A percentile compares a stretch with the other conserved stretches of the same genome.
phyloP scores from a whole-genome alignment of 306 rosid species.

The Lablab purpureus region DNA sequence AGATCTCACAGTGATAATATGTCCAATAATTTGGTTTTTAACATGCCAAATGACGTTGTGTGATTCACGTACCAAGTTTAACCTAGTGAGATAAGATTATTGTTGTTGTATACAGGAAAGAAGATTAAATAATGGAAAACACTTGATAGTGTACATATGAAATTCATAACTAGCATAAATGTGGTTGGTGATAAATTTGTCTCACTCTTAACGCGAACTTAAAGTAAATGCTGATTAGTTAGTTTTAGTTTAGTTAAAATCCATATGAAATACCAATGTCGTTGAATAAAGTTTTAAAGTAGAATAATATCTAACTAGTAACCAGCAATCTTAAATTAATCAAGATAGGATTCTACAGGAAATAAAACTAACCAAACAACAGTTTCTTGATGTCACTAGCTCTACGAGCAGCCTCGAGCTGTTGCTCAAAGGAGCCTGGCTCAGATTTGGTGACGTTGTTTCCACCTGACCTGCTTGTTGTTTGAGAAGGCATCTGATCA shows the following conservation, averaged over 20 bases:
- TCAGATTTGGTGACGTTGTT: conserved; percentile 57
- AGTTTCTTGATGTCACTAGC: conserved; percentile 87
- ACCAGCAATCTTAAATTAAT: conserved; percentile 28
- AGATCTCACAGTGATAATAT: not conserved
- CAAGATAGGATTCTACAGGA: conserved; percentile 1
- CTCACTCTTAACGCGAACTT: not conserved
- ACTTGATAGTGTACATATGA: not conserved
- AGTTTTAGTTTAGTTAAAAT: not conserved
- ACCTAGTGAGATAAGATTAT: not conserved
- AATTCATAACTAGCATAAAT: not conserved
- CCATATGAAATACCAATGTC: not conserved
- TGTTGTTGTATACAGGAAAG: not conserved
- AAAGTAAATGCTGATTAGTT: not conserved
- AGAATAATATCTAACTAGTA: conserved; percentile 32
- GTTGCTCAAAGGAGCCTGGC: conserved; percentile 77
- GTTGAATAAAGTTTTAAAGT: conserved; percentile 5
- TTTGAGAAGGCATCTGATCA: conserved; percentile 52
- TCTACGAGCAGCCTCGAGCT: conserved; percentile 98
- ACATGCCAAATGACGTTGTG: not conserved
- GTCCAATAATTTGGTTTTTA: not conserved
- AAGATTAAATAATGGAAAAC: conserved; percentile 7
- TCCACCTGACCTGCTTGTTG: conserved; percentile 53
- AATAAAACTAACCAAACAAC: conserved; percentile 78
- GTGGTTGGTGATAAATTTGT: not conserved
- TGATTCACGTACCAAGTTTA: not conserved